phyloP scores from a whole-genome alignment of 805 yeast species.

The Candida anglica region DNA sequence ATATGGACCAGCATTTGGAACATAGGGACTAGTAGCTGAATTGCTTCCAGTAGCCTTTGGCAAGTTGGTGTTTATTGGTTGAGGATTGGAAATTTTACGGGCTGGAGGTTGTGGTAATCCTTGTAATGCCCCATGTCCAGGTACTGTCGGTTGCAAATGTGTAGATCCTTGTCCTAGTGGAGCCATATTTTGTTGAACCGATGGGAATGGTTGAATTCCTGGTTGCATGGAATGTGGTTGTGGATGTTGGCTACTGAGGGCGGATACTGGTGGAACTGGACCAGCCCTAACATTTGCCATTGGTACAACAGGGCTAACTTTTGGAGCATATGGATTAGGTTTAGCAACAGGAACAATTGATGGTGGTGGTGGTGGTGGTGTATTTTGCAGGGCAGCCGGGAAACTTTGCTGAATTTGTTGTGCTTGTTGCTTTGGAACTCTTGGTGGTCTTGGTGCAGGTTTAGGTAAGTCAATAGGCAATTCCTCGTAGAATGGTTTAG shows the following conservation, averaged over 20 bases:
- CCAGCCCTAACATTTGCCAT: constrained; percentile 2
- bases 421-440: constrained; percentile 24
- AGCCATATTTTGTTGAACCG: constrained; percentile 4
- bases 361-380: constrained; percentile 7
- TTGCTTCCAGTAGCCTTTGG: constrained; percentile 14
- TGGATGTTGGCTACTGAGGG: constrained; percentile 1
- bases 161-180: constrained; percentile 1
- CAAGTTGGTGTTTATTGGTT: constrained; percentile 20
- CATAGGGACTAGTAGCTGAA: constrained; percentile 34
- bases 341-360: neutral
- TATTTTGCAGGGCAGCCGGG: constrained; percentile 2
- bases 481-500: constrained; percentile 56
- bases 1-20: constrained; percentile 42
- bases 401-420: constrained; percentile 6
- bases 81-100: constrained; percentile 6
- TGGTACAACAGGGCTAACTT: constrained; percentile 4
- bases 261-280: constrained; percentile 1
- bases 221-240: constrained; percentile 3
- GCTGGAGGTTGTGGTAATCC: neutral
- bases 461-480: constrained; percentile 41
- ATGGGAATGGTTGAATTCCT: constrained; percentile 6
- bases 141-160: no score
- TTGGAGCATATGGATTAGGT: constrained; percentile 10
- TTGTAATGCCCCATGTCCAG: neutral
- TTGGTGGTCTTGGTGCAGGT: constrained; percentile 20